Conservation (phyloP, 345 rosid genomes). For the Geranium brycei region DNA sequence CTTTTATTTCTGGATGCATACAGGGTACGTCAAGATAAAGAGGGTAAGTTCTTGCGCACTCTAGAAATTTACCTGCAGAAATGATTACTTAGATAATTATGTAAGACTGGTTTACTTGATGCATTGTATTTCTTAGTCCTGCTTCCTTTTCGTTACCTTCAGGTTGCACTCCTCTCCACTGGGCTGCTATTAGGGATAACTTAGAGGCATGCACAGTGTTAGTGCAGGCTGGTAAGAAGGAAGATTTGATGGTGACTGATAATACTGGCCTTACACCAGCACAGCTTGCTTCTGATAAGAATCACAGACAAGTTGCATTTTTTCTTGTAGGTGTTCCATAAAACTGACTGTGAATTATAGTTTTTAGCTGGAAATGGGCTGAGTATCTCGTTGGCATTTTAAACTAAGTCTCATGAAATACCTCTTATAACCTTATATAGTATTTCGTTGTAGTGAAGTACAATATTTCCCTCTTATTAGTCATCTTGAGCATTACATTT, state of each 20-base stretch:
- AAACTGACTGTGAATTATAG: neutral
- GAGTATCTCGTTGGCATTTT: neutral
- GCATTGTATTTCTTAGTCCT: conserved; percentile 3
- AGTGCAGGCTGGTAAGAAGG: conserved; percentile 97
- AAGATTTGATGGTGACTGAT: conserved; percentile 79
- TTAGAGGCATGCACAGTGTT: conserved; percentile 97
- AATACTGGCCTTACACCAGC: conserved; percentile 93
- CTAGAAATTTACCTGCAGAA: neutral
- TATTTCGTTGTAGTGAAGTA: neutral
- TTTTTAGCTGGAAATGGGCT: neutral
- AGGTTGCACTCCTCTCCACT: conserved; percentile 98
- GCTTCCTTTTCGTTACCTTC: conserved; percentile 11
- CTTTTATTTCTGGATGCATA: conserved; percentile 84
- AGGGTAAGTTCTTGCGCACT: conserved; percentile 32
- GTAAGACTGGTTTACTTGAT: neutral
- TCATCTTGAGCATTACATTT: neutral
- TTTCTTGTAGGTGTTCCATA: conserved; percentile 80
- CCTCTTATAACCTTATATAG: neutral
- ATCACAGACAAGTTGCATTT: conserved; percentile 95
- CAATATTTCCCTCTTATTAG: neutral
- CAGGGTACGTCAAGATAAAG: conserved; percentile 95
- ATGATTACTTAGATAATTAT: conserved; percentile 1
- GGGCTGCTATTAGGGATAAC: conserved; percentile 98
- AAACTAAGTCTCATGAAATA: neutral
- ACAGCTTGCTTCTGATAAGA: conserved; percentile 95